These are phyloP conservation scores for Grosmannia serpens DNA, from an alignment of 2,329 filamentous ascomycete species.

Conservation along the genomic window DNA sequence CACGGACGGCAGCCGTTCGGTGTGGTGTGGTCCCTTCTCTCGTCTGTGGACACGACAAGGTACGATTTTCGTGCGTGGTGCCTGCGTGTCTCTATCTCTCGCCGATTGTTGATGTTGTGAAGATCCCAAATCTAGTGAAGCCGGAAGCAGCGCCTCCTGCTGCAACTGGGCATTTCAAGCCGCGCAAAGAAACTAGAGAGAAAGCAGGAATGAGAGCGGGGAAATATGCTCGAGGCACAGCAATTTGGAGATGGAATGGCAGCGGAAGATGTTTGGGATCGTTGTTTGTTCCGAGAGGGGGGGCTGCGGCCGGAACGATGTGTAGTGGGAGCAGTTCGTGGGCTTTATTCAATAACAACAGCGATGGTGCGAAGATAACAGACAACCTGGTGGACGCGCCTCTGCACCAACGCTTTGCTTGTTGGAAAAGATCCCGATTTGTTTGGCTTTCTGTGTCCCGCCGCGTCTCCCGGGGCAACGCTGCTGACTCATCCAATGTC, in stretches of 20 bases:
- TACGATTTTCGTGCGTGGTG: too few species aligned
- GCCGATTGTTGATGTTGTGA: not conserved
- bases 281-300: not conserved
- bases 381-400: not conserved
- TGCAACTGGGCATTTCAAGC: constrained; percentile 11
- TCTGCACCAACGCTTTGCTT: not conserved
- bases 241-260: not conserved
- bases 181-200: not conserved
- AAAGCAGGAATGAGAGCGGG: not conserved
- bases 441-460: not conserved
- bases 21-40: too few species aligned
- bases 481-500: not conserved
- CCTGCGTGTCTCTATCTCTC: not conserved
- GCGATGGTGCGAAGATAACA: not conserved
- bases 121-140: constrained; percentile 2
- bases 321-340: not conserved
- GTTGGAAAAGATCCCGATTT: not conserved
- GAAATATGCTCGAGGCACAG: not conserved
- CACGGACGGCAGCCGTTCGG: too few species aligned
- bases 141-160: constrained; percentile 8
- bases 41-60: too few species aligned
- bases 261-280: not conserved
- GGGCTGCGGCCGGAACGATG: not conserved
- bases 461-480: not conserved
- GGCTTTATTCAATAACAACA: too few species aligned